Percentiles rank a stretch among this genome's conserved stretches.
phyloP scores from a whole-genome alignment of 495 filamentous ascomycete species.

The Amphirosellinia nigrospora region DNA sequence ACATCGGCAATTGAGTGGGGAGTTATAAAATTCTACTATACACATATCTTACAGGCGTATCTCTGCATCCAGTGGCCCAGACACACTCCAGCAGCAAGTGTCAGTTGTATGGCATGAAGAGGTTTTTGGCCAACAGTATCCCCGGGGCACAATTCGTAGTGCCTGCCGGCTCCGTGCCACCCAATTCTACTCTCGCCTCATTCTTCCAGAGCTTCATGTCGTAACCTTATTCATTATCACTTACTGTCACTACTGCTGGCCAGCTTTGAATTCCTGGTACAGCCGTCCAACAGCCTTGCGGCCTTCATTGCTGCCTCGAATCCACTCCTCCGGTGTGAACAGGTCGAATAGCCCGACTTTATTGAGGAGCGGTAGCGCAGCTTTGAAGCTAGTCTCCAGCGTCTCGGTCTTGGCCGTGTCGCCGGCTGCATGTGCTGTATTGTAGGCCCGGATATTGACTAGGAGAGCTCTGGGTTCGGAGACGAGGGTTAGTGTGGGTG shows the following conservation, averaged over 20 bases:
- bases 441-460: slow-evolving; percentile 37
- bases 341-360: slow-evolving; percentile 37
- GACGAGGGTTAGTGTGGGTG: not conserved
- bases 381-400: slow-evolving; percentile 29
- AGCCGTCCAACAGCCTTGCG: slow-evolving; percentile 30
- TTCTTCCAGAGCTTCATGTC: not conserved
- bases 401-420: slow-evolving; percentile 26
- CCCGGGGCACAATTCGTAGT: not conserved
- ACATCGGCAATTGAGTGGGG: slow-evolving; percentile 32
- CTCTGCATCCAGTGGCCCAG: not conserved
- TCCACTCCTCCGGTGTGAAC: slow-evolving; percentile 37
- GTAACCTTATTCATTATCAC: not conserved
- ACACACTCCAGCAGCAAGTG: not conserved
- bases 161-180: not conserved
- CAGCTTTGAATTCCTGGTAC: slow-evolving; percentile 33
- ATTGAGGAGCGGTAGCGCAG: slow-evolving; percentile 31
- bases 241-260: not conserved
- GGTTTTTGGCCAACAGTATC: not conserved
- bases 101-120: not conserved
- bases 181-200: not conserved
- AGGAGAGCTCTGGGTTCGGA: slow-evolving; percentile 28
- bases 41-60: not conserved
- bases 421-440: slow-evolving; percentile 29
- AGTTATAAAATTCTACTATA: slow-evolving; percentile 19
- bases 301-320: slow-evolving; percentile 32